These are phyloP conservation scores for Cupressus sempervirens DNA, from an alignment of 75 land plant genomes.

Conservation along the genomic window DNA sequence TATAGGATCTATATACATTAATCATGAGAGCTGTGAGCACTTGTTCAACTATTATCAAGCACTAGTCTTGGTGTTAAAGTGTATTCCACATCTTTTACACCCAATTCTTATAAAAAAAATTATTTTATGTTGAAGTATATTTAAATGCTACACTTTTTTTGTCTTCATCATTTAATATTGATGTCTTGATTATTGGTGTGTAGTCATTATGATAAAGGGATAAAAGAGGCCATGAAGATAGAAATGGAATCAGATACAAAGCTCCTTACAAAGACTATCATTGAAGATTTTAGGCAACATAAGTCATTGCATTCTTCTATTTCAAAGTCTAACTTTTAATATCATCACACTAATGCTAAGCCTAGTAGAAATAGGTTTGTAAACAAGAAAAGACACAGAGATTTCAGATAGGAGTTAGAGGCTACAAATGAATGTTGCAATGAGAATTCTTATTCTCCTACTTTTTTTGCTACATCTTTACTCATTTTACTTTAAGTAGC, in stretches of 20 bases:
- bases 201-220: slow-evolving; percentile 77
- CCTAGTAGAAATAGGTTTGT: slow-evolving; percentile 37
- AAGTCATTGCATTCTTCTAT: slow-evolving; percentile 62
- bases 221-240: slow-evolving; percentile 69
- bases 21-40: too few species aligned
- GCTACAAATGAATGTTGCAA: too few species aligned
- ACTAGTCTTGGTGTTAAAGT: too few species aligned
- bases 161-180: background rate
- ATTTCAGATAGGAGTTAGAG: too few species aligned
- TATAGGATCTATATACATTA: too few species aligned
- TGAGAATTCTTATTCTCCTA: too few species aligned
- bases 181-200: background rate
- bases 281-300: slow-evolving; percentile 23
- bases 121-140: background rate
- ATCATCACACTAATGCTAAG: background rate
- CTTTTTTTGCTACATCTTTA: too few species aligned
- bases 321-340: slow-evolving; percentile 11
- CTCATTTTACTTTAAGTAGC: too few species aligned
- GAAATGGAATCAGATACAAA: slow-evolving; percentile 43
- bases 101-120: background rate
- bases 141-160: background rate
- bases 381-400: slow-evolving; percentile 32
- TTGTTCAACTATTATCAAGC: too few species aligned
- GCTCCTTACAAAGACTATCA: slow-evolving; percentile 29
- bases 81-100: too few species aligned